Evolutionary conservation across 106 monocot genomes (phyloP), one percentile per base, ranked within the genome.

Genomic region (Vanilla planifolia): DNA sequence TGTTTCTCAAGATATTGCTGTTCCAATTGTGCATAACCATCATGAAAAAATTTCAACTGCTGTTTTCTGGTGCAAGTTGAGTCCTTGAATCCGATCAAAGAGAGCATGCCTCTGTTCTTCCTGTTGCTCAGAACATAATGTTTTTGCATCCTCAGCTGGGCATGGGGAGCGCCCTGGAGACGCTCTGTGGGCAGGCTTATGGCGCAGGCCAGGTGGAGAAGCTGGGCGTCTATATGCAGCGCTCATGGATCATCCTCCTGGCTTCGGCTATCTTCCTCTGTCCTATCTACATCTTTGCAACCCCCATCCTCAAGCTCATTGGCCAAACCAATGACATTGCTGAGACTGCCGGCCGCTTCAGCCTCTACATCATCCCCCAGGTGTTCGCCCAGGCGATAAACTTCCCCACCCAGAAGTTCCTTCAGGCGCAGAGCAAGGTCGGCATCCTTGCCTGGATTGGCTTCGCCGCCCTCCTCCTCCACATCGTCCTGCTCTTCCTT

Each of bases 151-250:
- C n/a, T n/a, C n/a, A 92, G 92, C 70, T 93, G 7, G 92, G 92
- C 14, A 93, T 93, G 92, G 92, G 84, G 22, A 93, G 92, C 48
- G 92, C 92, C 8, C 69, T 93, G 29, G 92, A 88, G 79, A 93
- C 92, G 19, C 79, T 93, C 0, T 93, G 92, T 66, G 92, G 92
- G 26, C 92, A 88, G 32, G 88, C 92, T 3, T 93, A 79, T 29
- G 92, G 92, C 0, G 92, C 92, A 0, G 84, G 88, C 0, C 84
- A 79, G 30, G 70, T 85, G 2, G 64, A 79, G 16, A 88, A 81
- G 88, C 71, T 93, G 1, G 92, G 92, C 33, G 51, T 88, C 16
- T 93, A 93, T 77, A 70, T 93, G 88, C 92, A 93, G 33, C 69
- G 92, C 0, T 93, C 92, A 0, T 85, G 80, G 81, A 81, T 93